Evolutionary conservation across 2,329 filamentous ascomycete genomes (phyloP), one percentile per base, ranked within the genome.

Genomic region (Nothomitra cinnamomea): DNA sequence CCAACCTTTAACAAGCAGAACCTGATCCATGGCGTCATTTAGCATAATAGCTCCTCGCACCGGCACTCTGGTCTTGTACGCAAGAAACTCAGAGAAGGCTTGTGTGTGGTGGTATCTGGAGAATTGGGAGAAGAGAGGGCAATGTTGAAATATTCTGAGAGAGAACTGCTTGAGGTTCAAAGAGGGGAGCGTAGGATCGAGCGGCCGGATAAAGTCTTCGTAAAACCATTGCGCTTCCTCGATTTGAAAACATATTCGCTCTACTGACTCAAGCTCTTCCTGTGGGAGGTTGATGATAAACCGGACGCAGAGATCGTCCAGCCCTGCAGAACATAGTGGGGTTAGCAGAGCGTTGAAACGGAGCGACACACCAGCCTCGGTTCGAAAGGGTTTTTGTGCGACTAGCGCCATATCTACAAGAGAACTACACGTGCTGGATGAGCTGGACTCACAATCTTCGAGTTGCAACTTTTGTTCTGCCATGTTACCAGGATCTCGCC

Each of bases 171-270:
- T 82, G 35, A 98, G 76, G 47, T 82, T 80, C 74, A 96, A 83
- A 54, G 85, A 88, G 3, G 92, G 92, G 10, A 98, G 76, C 40
- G 77, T 77, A 52, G 88, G 83, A 67, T 95, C 85, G 58, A 92
- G 74, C 40, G 90, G 89, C 49, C 92, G 86, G 66, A 98, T 87
- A 66, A 98, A 98, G 69, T 98, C 92, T 74, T 98, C 92, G 78
- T 98, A 98, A 70, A 94, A 98, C 92, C 92, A 98, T 80, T 98
- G 94, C 62, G 92, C 92, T 70, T 98, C 94, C 69, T 98, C 92
- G 61, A 98, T 85, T 70, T 96, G 89, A 67, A 98, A 98, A 70
- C 90, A 96, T 69, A 98, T 92, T 64, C 92, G 84, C 65, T 88
- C 87, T 55, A 95, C 85, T 1, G 86, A 88, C 59, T 82, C 81